Conservation (phyloP, 345 rosid species). For the Geranium rotundifolium region DNA sequence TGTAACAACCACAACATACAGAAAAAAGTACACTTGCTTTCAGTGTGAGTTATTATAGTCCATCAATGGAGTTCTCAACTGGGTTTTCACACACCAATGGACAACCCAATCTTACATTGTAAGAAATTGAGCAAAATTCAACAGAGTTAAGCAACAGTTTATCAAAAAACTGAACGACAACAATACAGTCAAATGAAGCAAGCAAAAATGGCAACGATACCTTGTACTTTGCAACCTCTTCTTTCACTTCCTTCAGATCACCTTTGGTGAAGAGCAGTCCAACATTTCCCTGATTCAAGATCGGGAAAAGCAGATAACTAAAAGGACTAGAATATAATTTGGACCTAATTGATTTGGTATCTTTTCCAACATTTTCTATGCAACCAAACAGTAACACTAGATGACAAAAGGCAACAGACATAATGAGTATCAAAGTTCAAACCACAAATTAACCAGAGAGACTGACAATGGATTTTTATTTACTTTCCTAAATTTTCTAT, state of each 20-base stretch:
- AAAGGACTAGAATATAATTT: too few species aligned
- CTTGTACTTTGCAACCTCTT: conserved; percentile 68
- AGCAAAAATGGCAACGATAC: conserved; percentile 10
- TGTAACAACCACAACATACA: too few species aligned
- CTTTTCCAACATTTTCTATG: neutral
- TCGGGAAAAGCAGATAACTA: neutral
- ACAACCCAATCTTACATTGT: too few species aligned
- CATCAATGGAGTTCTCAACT: too few species aligned
- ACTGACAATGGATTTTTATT: too few species aligned
- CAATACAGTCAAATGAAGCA: neutral
- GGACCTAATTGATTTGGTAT: too few species aligned
- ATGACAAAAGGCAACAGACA: neutral
- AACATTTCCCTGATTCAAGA: conserved; percentile 42
- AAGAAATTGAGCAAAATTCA: neutral
- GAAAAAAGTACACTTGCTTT: too few species aligned
- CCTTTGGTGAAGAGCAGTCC: conserved; percentile 73
- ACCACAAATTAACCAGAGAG: too few species aligned
- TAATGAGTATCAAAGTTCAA: neutral
- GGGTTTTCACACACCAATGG: too few species aligned
- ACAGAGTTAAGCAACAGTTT: neutral
- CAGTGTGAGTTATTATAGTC: too few species aligned
- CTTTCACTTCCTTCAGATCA: conserved; percentile 65
- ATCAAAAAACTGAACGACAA: neutral
- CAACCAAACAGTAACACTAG: neutral
- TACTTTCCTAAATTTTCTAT: neutral